Percentiles rank a stretch among this genome's conserved stretches.
phyloP scores from a whole-genome alignment of 768 basidiomycete genomes.

The Nidula microcarpa region DNA sequence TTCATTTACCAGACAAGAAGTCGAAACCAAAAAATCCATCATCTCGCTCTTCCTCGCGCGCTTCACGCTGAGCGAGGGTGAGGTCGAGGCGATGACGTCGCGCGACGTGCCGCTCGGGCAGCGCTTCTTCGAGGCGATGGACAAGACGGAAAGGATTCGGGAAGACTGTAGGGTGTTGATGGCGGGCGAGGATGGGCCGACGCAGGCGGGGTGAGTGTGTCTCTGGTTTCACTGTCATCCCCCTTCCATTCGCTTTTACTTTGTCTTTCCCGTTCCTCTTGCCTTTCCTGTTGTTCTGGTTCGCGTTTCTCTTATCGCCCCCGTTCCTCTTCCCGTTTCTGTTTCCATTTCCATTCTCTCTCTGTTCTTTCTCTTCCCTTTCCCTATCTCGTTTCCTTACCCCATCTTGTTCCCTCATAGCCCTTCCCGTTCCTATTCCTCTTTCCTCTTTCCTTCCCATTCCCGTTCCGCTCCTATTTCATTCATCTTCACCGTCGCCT shows the following conservation, averaged over 20 bases:
- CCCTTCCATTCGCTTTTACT: not conserved
- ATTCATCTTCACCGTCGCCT: too few relatives aligned
- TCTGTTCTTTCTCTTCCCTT: too few relatives aligned
- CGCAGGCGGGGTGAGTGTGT: slow-evolving; percentile 64
- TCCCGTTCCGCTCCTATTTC: too few relatives aligned
- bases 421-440: too few relatives aligned
- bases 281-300: too few relatives aligned
- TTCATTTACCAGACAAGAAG: slow-evolving; percentile 47
- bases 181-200: slow-evolving; percentile 78
- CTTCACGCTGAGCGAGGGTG: slow-evolving; percentile 79
- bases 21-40: slow-evolving; percentile 70
- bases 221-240: not conserved
- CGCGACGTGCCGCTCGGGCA: slow-evolving; percentile 73
- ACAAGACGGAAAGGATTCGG: slow-evolving; percentile 79
- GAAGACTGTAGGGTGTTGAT: slow-evolving; percentile 84
- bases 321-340: too few relatives aligned
- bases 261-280: not conserved
- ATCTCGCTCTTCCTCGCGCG: slow-evolving; percentile 76
- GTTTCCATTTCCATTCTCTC: too few relatives aligned
- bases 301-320: too few relatives aligned
- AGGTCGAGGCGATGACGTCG: slow-evolving; percentile 72
- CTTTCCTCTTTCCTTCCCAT: too few relatives aligned
- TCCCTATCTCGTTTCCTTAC: too few relatives aligned
- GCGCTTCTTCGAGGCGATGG: slow-evolving; percentile 82
- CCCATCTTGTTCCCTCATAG: too few relatives aligned